phyloP scores from a whole-genome alignment of 2,329 filamentous ascomycete species.

The Dichotomopilus funicola region DNA sequence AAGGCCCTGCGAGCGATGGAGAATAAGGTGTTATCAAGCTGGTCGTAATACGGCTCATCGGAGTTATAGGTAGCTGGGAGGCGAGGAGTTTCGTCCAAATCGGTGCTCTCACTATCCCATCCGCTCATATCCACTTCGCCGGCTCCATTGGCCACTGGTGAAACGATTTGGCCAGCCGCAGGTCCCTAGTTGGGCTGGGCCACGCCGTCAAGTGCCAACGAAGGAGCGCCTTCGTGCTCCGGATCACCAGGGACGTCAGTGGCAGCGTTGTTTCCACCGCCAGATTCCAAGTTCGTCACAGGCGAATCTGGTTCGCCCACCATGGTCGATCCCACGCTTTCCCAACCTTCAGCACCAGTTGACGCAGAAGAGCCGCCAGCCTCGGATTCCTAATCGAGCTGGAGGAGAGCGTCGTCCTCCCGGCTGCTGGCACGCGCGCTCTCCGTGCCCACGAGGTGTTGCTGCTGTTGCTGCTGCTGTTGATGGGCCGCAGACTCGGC shows the following conservation, averaged over 20 bases:
- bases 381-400: constrained; percentile 13
- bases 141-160: not conserved
- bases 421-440: not conserved
- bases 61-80: too few relatives aligned
- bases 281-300: not conserved
- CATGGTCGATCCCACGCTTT: not conserved
- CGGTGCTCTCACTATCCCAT: too few relatives aligned
- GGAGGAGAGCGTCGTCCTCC: constrained; percentile 1
- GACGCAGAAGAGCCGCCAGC: not conserved
- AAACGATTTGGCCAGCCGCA: not conserved
- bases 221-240: not conserved
- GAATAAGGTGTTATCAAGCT: too few relatives aligned
- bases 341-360: not conserved
- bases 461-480: not conserved
- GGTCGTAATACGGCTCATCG: too few relatives aligned
- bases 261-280: not conserved
- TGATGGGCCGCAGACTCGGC: not conserved
- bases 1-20: too few relatives aligned
- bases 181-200: not conserved
- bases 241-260: not conserved
- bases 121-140: too few relatives aligned
- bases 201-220: not conserved
- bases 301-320: too few relatives aligned
- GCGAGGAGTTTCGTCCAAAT: too few relatives aligned
- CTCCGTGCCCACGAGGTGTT: not conserved